Base-by-base conservation (phyloP, 2,329 filamentous ascomycete genomes). In the Tolypocladium album region DNA sequence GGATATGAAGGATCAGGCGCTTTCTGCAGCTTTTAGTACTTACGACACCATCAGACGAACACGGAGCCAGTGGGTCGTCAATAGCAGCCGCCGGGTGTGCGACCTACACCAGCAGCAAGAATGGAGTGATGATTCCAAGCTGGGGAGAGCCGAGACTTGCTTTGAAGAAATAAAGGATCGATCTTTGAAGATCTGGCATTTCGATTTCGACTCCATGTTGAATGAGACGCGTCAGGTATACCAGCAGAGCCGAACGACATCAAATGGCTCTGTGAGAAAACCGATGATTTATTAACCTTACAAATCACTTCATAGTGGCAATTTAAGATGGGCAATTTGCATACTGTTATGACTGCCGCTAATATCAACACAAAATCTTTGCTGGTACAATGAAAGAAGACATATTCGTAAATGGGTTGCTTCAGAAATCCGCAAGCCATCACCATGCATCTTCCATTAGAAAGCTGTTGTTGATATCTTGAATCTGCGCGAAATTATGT, bases 61-160 rank as follows among this genome's bases (percentile, higher is more conserved):
- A 6, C 56, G 61, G 31, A 60, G 56, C 24, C 61, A 62, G 27
- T 62, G 61, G 61, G 45, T 62, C 8, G 61, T 62, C 20, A 59
- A 60, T 27, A 62, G 61, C 55, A 62, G 61, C 57, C 61, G 60
- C 2, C 45, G 59, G 12, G 34, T 61, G 15, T 61, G 59, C 38
- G 56, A 61, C 22, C n/a, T 61, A 17, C 56, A 61, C 34, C 59
- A 61, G 38, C 59, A 61, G 39, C 7, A 6, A n/a, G 59, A 58
- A 13, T 61, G 59, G 59, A 40, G 50, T 13, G 59, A 61, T 11
- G 34, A 27, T 6, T 11, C 36, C 24, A 61, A 56, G 42, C 50
- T 45, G 27, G 20, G 52, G n/a, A 61, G 58, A 43, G 59, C 59
- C 1, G 56, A 58, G 17, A 45, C 59, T 12, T 45, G 36, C 24